Conservation (phyloP, 768 basidiomycete genomes). For the Dendrothele bispora region DNA sequence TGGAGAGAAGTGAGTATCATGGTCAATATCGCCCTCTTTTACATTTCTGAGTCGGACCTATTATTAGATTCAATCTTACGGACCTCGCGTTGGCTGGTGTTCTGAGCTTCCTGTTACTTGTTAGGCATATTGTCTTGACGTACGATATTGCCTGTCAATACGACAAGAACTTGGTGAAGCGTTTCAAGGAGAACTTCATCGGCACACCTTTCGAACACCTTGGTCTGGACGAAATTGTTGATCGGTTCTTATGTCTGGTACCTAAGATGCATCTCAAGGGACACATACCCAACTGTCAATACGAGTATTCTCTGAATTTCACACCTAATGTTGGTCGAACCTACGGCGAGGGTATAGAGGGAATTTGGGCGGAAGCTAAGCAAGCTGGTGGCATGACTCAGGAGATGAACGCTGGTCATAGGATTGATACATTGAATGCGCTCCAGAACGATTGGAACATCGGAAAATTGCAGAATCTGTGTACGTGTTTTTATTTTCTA, state of each 20-base stretch:
- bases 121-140: conserved; percentile 20
- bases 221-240: conserved; percentile 19
- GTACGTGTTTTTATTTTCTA: too few species aligned
- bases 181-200: conserved; percentile 16
- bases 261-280: conserved; percentile 28
- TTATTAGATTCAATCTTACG: conserved; percentile 17
- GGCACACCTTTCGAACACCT: conserved; percentile 9
- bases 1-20: conserved; percentile 25
- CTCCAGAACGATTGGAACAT: conserved; percentile 11
- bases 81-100: conserved; percentile 20
- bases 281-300: conserved; percentile 23
- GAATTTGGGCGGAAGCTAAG: conserved; percentile 14
- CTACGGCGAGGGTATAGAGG: conserved; percentile 28
- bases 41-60: too few species aligned
- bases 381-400: conserved; percentile 14
- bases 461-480: conserved; percentile 8
- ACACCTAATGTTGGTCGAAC: conserved; percentile 20
- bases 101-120: neutral
- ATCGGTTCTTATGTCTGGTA: neutral
- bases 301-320: conserved; percentile 24
- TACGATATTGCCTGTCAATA: conserved; percentile 33
- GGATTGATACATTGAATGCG: conserved; percentile 13
- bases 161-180: conserved; percentile 14
- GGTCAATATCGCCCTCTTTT: neutral
- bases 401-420: conserved; percentile 17